Evolutionary conservation across 140 eudicot genomes (phyloP).

Genomic region (Artemisia princeps): DNA sequence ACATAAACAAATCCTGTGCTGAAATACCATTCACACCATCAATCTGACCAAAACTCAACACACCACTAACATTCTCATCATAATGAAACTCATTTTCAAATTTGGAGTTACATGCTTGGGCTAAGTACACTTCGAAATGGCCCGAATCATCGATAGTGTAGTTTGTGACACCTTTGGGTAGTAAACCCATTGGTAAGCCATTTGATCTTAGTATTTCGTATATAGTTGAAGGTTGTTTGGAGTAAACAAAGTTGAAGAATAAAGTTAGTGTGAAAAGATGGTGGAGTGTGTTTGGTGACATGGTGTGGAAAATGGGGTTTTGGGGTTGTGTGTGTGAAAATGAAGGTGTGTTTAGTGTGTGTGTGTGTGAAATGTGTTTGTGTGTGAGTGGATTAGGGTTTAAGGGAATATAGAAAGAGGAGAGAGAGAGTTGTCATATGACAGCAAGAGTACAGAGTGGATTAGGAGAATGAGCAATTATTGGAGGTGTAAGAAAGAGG

Average conservation of each 20-base stretch:
- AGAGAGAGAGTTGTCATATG: conserved; percentile 10
- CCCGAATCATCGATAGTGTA: conserved; percentile 51
- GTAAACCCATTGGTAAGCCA: conserved; percentile 63
- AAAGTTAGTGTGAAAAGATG: conserved; percentile 17
- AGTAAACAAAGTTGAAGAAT: conserved; percentile 1
- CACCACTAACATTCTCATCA: conserved; percentile 65
- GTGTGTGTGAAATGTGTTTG: neutral
- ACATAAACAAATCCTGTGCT: conserved; percentile 81
- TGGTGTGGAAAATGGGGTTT: neutral
- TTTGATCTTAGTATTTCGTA: conserved; percentile 52
- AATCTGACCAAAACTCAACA: conserved; percentile 51
- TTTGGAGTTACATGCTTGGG: conserved; percentile 66
- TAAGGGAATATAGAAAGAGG: conserved; percentile 27
- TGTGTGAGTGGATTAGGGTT: conserved; percentile 39
- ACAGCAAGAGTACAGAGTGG: conserved; percentile 70
- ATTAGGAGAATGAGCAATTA: conserved; percentile 64
- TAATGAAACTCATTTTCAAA: conserved; percentile 82
- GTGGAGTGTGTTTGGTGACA: too few relatives aligned
- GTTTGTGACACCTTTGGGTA: conserved; percentile 70
- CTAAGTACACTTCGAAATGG: conserved; percentile 53
- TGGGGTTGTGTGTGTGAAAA: conserved; percentile 1
- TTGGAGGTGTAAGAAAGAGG: conserved; percentile 36
- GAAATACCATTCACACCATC: conserved; percentile 57
- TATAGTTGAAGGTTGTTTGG: conserved; percentile 34
- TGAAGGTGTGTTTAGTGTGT: neutral